Percentiles rank a stretch among this genome's conserved stretches.
Evolutionary conservation across 148 eudicot genomes (phyloP).

Genomic region (Talinum fruticosum): DNA sequence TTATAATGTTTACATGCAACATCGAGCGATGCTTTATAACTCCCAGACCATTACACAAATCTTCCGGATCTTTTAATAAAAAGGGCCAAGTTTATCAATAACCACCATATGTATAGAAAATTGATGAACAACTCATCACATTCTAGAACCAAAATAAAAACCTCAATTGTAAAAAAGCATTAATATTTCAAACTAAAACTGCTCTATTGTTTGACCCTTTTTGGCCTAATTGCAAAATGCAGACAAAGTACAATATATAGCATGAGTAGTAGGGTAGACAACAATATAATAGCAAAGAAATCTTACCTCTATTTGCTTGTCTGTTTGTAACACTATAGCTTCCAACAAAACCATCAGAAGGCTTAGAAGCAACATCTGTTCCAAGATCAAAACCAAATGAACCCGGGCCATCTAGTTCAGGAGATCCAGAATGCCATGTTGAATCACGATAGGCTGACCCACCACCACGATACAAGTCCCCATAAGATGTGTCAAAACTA

Average conservation of each 20-base stretch:
- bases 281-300: too few relatives aligned
- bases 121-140: neutral
- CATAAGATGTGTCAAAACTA: slow-evolving; percentile 59
- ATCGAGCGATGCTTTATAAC: neutral
- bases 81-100: neutral
- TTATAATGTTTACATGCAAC: neutral
- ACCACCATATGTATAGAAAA: neutral
- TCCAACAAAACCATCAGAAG: slow-evolving; percentile 63
- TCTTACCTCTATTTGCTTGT: slow-evolving; percentile 72
- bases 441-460: slow-evolving; percentile 56
- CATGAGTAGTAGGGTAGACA: neutral
- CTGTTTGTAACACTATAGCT: slow-evolving; percentile 55
- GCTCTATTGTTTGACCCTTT: neutral
- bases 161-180: neutral
- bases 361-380: slow-evolving; percentile 46
- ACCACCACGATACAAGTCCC: slow-evolving; percentile 46
- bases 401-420: slow-evolving; percentile 58
- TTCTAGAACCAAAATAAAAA: neutral
- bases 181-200: neutral
- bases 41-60: neutral
- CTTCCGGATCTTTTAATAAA: neutral
- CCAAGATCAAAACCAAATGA: slow-evolving; percentile 67
- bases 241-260: neutral
- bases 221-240: neutral
- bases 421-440: slow-evolving; percentile 58